A percentile compares a stretch with the other conserved stretches of the same genome.
Conservation (phyloP, 2,329 filamentous ascomycete species). For the Nemania abortiva region DNA sequence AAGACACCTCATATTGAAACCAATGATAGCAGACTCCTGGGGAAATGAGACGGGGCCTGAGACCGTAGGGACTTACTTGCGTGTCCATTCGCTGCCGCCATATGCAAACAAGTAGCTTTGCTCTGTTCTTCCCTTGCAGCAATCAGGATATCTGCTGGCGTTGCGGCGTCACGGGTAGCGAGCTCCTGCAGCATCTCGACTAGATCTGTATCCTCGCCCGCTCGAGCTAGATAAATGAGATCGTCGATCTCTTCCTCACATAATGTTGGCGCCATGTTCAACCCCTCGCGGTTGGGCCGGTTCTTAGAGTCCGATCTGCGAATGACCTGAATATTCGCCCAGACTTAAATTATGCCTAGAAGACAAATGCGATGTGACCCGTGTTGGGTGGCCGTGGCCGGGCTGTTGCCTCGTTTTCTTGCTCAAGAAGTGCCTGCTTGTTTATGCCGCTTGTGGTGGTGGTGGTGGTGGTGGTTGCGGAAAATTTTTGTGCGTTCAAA, state of each 20-base stretch:
- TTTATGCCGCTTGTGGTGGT: constrained; percentile 20
- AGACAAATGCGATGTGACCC: background rate
- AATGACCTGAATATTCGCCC: constrained; percentile 9
- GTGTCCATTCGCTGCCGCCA: constrained; percentile 92
- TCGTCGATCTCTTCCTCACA: constrained; percentile 89
- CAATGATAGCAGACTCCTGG: background rate
- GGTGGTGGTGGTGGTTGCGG: too few species aligned
- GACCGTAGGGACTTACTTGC: constrained; percentile 66
- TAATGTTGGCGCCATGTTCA: constrained; percentile 64
- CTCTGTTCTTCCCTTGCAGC: constrained; percentile 80
- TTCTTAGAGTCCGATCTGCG: background rate
- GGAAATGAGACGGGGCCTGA: background rate
- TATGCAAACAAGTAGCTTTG: constrained; percentile 87
- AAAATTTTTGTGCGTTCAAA: constrained; percentile 36
- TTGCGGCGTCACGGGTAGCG: constrained; percentile 69
- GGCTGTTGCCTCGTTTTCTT: constrained; percentile 16
- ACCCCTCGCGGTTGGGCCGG: background rate
- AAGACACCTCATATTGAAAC: background rate
- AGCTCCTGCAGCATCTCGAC: constrained; percentile 69
- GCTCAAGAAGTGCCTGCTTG: constrained; percentile 10
- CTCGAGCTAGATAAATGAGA: constrained; percentile 86
- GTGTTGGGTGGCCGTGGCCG: background rate
- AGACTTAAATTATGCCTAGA: background rate
- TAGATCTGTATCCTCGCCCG: constrained; percentile 80
- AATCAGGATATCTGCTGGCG: constrained; percentile 73